Percentiles rank a stretch among this genome's conserved stretches.
Evolutionary conservation across 2,329 filamentous ascomycete species (phyloP).

Genomic region (Ramularia endophylla): DNA sequence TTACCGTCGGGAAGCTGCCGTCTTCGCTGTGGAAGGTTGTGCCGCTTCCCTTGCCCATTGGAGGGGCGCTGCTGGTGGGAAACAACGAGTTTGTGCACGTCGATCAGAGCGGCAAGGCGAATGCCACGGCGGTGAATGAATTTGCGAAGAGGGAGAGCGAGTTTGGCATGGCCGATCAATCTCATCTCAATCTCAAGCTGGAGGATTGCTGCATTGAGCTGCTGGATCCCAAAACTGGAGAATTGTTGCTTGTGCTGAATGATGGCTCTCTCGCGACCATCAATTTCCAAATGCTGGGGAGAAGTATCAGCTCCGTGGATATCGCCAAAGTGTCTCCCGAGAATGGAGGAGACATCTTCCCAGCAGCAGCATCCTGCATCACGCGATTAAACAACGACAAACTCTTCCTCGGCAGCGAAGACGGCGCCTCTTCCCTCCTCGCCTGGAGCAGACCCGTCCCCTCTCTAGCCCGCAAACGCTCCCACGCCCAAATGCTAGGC

Average conservation of each 20-base stretch:
- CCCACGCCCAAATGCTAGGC: slow-evolving; percentile 54
- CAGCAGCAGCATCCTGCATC: slow-evolving; percentile 61
- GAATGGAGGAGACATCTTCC: slow-evolving; percentile 57
- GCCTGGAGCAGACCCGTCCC: slow-evolving; percentile 67
- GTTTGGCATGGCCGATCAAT: slow-evolving; percentile 82
- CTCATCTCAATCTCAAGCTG: slow-evolving; percentile 68
- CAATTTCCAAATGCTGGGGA: slow-evolving; percentile 79
- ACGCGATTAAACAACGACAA: slow-evolving; percentile 61
- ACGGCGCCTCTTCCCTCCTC: slow-evolving; percentile 72
- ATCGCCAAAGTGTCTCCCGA: slow-evolving; percentile 60
- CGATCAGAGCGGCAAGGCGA: slow-evolving; percentile 90
- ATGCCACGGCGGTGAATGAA: slow-evolving; percentile 85
- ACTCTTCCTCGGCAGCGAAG: slow-evolving; percentile 81
- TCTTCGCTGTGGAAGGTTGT: slow-evolving; percentile 81
- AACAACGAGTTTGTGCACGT: slow-evolving; percentile 90
- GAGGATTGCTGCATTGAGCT: slow-evolving; percentile 76
- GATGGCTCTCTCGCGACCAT: slow-evolving; percentile 70
- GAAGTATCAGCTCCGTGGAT: slow-evolving; percentile 82
- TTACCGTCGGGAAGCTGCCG: slow-evolving; percentile 78
- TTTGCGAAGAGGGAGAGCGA: slow-evolving; percentile 78
- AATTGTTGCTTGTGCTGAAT: slow-evolving; percentile 75
- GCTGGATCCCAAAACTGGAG: slow-evolving; percentile 68
- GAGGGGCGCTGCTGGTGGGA: slow-evolving; percentile 80
- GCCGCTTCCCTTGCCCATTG: slow-evolving; percentile 76
- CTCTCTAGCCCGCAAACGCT: slow-evolving; percentile 57